phyloP scores from a whole-genome alignment of 495 filamentous ascomycete genomes.

The Penicillium robsamsonii region DNA sequence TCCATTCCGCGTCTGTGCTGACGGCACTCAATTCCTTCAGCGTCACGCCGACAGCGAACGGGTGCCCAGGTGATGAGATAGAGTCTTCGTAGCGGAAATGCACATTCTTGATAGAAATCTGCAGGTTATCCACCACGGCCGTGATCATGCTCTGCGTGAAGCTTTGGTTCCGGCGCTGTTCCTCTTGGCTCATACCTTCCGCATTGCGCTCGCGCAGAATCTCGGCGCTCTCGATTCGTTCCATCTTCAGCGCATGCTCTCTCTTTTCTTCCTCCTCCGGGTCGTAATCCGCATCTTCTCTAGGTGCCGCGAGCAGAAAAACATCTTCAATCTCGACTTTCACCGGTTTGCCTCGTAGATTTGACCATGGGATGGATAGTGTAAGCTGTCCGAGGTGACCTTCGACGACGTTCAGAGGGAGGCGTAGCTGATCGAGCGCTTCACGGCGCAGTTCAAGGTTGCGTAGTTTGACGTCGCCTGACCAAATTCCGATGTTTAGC shows the following conservation, averaged over 20 bases:
- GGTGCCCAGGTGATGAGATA: slow-evolving; percentile 91
- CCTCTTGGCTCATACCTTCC: slow-evolving; percentile 92
- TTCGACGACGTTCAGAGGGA: slow-evolving; percentile 94
- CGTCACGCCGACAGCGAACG: slow-evolving; percentile 88
- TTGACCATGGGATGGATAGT: slow-evolving; percentile 93
- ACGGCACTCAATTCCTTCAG: slow-evolving; percentile 94
- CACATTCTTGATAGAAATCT: slow-evolving; percentile 96
- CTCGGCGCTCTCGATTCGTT: slow-evolving; percentile 94
- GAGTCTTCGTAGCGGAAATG: slow-evolving; percentile 97
- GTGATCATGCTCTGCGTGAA: slow-evolving; percentile 93
- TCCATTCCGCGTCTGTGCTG: slow-evolving; percentile 91
- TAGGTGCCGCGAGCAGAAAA: slow-evolving; percentile 87
- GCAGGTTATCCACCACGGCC: slow-evolving; percentile 95
- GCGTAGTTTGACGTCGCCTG: slow-evolving; percentile 88
- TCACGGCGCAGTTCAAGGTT: slow-evolving; percentile 90
- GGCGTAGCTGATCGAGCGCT: slow-evolving; percentile 91
- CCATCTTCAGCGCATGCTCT: slow-evolving; percentile 87
- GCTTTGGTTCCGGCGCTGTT: slow-evolving; percentile 92
- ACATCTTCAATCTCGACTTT: slow-evolving; percentile 96
- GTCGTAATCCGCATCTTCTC: slow-evolving; percentile 90
- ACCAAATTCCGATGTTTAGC: slow-evolving; percentile 97
- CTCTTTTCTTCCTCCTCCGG: slow-evolving; percentile 84
- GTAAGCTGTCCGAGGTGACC: slow-evolving; percentile 90
- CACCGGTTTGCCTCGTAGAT: slow-evolving; percentile 88
- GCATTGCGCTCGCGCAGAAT: slow-evolving; percentile 83